Conservation (phyloP, 371 early-diverging fungal species). For the Nosema muscidifuracis region DNA sequence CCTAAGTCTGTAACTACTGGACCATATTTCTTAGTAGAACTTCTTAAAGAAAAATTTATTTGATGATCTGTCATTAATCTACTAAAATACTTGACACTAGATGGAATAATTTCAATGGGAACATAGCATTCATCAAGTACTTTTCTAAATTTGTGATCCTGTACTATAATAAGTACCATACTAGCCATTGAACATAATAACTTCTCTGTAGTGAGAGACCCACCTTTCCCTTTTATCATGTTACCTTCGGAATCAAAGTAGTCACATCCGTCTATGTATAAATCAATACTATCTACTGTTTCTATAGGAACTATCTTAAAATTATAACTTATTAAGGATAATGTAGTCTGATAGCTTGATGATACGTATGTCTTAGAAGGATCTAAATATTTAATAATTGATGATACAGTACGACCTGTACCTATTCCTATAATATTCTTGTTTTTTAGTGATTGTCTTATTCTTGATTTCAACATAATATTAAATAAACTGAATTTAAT, state of each 20-base stretch:
- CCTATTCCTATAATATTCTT: constrained; percentile 49
- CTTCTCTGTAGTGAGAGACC: constrained; percentile 55
- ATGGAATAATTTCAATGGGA: constrained; percentile 54
- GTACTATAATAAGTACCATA: constrained; percentile 49
- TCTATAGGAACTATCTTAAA: neutral
- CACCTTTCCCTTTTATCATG: constrained; percentile 60
- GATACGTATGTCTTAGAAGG: constrained; percentile 15
- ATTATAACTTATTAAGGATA: neutral
- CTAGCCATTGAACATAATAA: constrained; percentile 42
- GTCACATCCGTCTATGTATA: constrained; percentile 62
- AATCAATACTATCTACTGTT: constrained; percentile 28
- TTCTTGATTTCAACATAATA: neutral
- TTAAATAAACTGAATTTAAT: no score
- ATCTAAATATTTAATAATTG: constrained; percentile 23
- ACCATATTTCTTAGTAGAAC: constrained; percentile 9
- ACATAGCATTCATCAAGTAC: constrained; percentile 46
- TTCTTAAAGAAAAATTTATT: constrained; percentile 11
- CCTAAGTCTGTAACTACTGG: constrained; percentile 54
- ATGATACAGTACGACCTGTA: constrained; percentile 48
- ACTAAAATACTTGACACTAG: constrained; percentile 21
- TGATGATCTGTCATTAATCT: constrained; percentile 7
- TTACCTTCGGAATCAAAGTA: constrained; percentile 47
- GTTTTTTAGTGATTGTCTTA: neutral
- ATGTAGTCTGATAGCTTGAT: constrained; percentile 15
- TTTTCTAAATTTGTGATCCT: constrained; percentile 43